Evolutionary conservation across 2,329 filamentous ascomycete species (phyloP).

Genomic region (Paecilomyces sp.): DNA sequence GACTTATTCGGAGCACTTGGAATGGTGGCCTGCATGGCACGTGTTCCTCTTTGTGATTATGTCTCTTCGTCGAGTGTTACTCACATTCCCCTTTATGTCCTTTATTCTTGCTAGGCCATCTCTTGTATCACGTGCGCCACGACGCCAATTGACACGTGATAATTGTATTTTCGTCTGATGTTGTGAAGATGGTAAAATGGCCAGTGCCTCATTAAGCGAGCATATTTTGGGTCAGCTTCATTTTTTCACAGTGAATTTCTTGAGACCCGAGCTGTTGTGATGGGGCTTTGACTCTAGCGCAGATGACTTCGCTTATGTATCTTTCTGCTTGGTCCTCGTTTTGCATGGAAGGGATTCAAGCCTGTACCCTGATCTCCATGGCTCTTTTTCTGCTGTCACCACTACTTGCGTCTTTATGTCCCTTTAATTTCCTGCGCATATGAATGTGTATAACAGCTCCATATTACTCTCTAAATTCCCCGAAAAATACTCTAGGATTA

Average conservation of each 20-base stretch:
- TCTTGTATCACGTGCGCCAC: neutral
- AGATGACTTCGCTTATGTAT: neutral
- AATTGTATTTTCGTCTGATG: neutral
- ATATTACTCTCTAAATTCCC: neutral
- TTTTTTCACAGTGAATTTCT: neutral
- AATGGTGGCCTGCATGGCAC: constrained; percentile 26
- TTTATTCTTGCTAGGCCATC: constrained; percentile 15
- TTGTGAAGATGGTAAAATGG: neutral
- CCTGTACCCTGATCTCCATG: constrained; percentile 1
- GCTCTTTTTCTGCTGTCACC: constrained; percentile 1
- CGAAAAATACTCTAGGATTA: neutral
- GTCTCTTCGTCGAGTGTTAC: neutral
- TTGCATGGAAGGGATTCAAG: neutral
- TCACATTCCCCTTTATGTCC: constrained; percentile 12
- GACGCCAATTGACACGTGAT: neutral
- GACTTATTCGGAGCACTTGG: constrained; percentile 30
- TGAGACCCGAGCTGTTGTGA: neutral
- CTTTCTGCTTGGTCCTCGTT: constrained; percentile 1
- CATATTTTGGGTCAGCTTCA: neutral
- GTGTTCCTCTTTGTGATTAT: constrained; percentile 14
- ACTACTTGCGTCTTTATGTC: neutral
- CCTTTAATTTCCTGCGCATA: constrained; percentile 3
- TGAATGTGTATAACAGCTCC: constrained; percentile 14
- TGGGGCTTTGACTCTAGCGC: neutral
- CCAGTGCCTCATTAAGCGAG: neutral